phyloP scores from a whole-genome alignment of 2,329 filamentous ascomycete species.

The Aulographum hederae region DNA sequence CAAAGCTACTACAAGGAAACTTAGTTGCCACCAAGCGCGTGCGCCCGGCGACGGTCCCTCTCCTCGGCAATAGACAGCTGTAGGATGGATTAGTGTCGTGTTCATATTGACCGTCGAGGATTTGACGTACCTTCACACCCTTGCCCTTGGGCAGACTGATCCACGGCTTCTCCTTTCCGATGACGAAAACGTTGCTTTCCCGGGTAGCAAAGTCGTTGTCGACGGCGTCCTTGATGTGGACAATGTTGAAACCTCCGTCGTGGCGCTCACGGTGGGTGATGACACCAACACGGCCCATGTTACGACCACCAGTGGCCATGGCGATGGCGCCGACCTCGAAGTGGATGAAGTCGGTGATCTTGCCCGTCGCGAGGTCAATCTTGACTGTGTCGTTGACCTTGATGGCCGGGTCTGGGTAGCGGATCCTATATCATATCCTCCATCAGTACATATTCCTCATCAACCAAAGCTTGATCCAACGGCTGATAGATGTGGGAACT shows the following conservation, averaged over 20 bases:
- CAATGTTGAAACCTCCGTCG: slow-evolving; percentile 99
- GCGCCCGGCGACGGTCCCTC: slow-evolving; percentile 88
- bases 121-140: slow-evolving; percentile 64
- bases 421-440: slow-evolving; percentile 50
- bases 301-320: slow-evolving; percentile 98
- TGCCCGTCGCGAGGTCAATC: slow-evolving; percentile 91
- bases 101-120: neutral
- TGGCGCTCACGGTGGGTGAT: slow-evolving; percentile 99
- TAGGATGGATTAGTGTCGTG: slow-evolving; percentile 7
- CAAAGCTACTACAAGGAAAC: too few relatives aligned
- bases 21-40: slow-evolving; percentile 34
- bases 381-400: slow-evolving; percentile 99
- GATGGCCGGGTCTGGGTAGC: slow-evolving; percentile 94
- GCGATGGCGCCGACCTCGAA: slow-evolving; percentile 97
- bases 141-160: slow-evolving; percentile 99
- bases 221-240: slow-evolving; percentile 99
- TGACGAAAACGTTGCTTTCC: slow-evolving; percentile 99
- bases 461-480: slow-evolving; percentile 99
- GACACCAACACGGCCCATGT: slow-evolving; percentile 99
- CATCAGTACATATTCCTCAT: slow-evolving; percentile 24
- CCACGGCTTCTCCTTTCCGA: slow-evolving; percentile 97
- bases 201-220: slow-evolving; percentile 99
- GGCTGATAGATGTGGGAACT: slow-evolving; percentile 99
- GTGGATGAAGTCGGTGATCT: slow-evolving; percentile 95
- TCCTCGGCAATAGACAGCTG: slow-evolving; percentile 94